Evolutionary conservation across 768 basidiomycete genomes (phyloP).

Genomic region (Infundibulicybe gibba): DNA sequence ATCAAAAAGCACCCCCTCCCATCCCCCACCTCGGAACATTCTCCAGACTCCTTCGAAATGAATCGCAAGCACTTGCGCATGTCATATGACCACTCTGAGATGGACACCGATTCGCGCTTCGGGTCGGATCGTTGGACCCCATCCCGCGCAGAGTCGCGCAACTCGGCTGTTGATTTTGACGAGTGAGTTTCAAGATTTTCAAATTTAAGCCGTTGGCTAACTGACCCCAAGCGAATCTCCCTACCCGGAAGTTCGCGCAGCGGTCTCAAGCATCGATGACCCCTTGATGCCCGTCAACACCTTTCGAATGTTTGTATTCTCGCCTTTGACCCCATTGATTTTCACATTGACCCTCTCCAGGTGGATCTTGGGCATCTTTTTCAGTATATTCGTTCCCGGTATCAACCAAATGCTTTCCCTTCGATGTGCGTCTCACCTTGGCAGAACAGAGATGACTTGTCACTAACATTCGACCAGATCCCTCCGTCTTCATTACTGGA

Average conservation of each 20-base stretch:
- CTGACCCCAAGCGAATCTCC: slow-evolving; percentile 66
- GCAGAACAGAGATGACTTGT: neutral
- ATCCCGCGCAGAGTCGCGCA: slow-evolving; percentile 48
- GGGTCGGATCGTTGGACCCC: slow-evolving; percentile 41
- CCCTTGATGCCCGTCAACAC: slow-evolving; percentile 77
- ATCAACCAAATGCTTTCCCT: slow-evolving; percentile 63
- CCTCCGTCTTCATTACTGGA: slow-evolving; percentile 60
- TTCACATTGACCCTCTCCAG: slow-evolving; percentile 18
- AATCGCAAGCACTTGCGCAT: slow-evolving; percentile 28
- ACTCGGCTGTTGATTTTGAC: slow-evolving; percentile 60
- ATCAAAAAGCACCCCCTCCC: slow-evolving; percentile 34
- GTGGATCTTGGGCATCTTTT: slow-evolving; percentile 71
- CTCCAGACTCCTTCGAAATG: slow-evolving; percentile 1
- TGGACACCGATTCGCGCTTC: slow-evolving; percentile 36
- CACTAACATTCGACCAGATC: slow-evolving; percentile 39
- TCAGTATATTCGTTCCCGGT: slow-evolving; percentile 51
- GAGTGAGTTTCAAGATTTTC: slow-evolving; percentile 49
- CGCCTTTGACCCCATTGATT: neutral
- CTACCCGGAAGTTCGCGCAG: slow-evolving; percentile 85
- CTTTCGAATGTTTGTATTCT: slow-evolving; percentile 55
- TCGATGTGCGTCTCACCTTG: slow-evolving; percentile 46
- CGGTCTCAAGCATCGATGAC: slow-evolving; percentile 79
- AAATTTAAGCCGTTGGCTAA: slow-evolving; percentile 2
- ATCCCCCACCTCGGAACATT: slow-evolving; percentile 9
- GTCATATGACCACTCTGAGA: slow-evolving; percentile 33